Evolutionary conservation across 1,284 basidiomycete genomes (phyloP), one percentile per base, ranked within the genome.

Genomic region (Megacollybia platyphylla): DNA sequence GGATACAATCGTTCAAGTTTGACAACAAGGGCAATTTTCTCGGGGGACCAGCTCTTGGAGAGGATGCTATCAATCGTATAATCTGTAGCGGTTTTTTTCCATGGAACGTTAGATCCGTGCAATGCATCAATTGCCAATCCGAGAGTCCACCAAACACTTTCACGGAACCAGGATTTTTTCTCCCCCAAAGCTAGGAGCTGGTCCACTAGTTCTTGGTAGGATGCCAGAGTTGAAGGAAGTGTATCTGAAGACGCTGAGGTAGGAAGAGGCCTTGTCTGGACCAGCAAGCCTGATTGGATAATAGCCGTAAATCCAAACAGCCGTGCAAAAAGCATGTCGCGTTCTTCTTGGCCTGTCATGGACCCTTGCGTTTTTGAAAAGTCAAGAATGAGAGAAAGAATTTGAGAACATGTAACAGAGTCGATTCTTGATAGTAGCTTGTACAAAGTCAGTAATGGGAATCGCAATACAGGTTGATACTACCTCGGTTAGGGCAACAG

Each of bases 401-500:
- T 78, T 53, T 90, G 84, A 0, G 73, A 57, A 47, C 85, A 83
- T 6, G 84, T 80, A 29, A 97, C 73, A 4, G 86, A 86, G 48
- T 80, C 68, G 54, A 97, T 71, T 37, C 84, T 73, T 15, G 84
- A 78, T 29, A 97, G 65, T 1, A 97, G 71, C 90, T 94, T 48
- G 13, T 51, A 30, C 26, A 42, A 41, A 41, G 44, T 43, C n/a
- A 38, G 26, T 35, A 29, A 34, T 34, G n/a, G 42, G 39, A 31
- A 32, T 36, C 30, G 8, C 32, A 43, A 17, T 10, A 36, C 7
- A 44, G 40, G 11, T 44, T 9, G 27, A 41, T 43, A 35, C 50
- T 54, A 92, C 91, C 71, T 97, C 93, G 1, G 94, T 92, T 51
- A 98, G 68, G 13, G 92, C 90, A 36, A 97, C 93, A 6, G 93